Evolutionary conservation across 192 early-diverging fungal genomes (phyloP).

Genomic region (Coemansia biformis): DNA sequence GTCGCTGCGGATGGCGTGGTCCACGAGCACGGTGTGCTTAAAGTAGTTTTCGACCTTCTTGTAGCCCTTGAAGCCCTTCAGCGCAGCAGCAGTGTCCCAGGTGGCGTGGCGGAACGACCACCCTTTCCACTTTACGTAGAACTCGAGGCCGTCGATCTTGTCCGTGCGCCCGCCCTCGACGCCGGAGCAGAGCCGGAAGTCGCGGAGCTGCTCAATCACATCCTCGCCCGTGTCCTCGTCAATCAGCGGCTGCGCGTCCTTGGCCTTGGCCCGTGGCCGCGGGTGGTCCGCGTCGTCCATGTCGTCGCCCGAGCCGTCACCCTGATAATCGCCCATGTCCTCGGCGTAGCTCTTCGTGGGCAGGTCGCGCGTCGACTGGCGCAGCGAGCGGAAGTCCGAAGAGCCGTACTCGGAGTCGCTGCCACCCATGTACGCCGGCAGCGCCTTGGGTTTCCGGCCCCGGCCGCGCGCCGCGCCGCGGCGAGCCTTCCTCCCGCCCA

Average conservation of each 20-base stretch:
- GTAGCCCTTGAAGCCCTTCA: constrained; percentile 74
- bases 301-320: constrained; percentile 40
- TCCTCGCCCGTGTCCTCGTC: constrained; percentile 44
- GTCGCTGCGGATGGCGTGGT: constrained; percentile 54
- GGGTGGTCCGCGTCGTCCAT: constrained; percentile 21
- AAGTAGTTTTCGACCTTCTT: constrained; percentile 87
- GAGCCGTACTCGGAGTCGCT: constrained; percentile 50
- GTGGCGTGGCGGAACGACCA: constrained; percentile 86
- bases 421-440: constrained; percentile 33
- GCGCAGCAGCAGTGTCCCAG: constrained; percentile 70
- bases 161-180: constrained; percentile 21
- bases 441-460: constrained; percentile 25
- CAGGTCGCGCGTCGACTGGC: too few relatives aligned
- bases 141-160: constrained; percentile 61
- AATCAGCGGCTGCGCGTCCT: constrained; percentile 30
- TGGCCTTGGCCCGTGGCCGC: constrained; percentile 12
- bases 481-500: constrained; percentile 17
- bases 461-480: too few relatives aligned
- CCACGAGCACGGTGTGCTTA: constrained; percentile 59
- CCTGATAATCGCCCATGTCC: constrained; percentile 39
- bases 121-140: constrained; percentile 91
- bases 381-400: constrained; percentile 36
- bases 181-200: constrained; percentile 31
- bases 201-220: constrained; percentile 48
- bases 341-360: constrained; percentile 52